These are phyloP conservation scores for Fraxinus xanthoxyloides DNA, from an alignment of 305 asterid species.

Conservation along the genomic window DNA sequence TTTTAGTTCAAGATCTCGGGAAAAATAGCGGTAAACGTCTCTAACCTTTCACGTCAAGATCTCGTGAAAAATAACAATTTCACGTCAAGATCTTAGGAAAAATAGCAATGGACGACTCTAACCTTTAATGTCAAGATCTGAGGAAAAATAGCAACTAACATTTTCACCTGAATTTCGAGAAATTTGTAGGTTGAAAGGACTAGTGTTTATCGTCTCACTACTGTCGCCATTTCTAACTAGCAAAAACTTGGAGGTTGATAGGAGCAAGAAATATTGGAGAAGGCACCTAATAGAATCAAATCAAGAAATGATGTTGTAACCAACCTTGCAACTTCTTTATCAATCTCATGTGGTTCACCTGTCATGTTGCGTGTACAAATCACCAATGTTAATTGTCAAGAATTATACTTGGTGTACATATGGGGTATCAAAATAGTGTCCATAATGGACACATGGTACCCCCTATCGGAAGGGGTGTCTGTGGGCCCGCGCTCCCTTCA, in stretches of 20 bases:
- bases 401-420: too few species aligned
- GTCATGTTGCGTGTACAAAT: constrained; percentile 1
- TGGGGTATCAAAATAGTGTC: too few species aligned
- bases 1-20: too few species aligned
- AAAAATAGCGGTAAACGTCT: too few species aligned
- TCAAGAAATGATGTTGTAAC: constrained; percentile 22
- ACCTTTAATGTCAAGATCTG: not conserved
- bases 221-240: not conserved
- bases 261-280: not conserved
- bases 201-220: too few species aligned
- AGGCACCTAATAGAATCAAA: not conserved
- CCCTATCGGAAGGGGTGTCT: too few species aligned
- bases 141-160: not conserved
- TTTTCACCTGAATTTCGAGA: too few species aligned
- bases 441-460: too few species aligned
- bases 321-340: constrained; percentile 1
- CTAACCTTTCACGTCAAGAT: not conserved
- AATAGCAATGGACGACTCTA: not conserved
- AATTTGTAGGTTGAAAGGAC: too few species aligned
- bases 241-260: not conserved
- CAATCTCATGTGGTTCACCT: constrained; percentile 33
- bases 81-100: not conserved
- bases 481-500: too few species aligned
- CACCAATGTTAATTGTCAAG: not conserved
- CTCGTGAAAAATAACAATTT: not conserved